Evolutionary conservation across 768 basidiomycete genomes (phyloP).

Genomic region (Leucosporidium yakuticum): DNA sequence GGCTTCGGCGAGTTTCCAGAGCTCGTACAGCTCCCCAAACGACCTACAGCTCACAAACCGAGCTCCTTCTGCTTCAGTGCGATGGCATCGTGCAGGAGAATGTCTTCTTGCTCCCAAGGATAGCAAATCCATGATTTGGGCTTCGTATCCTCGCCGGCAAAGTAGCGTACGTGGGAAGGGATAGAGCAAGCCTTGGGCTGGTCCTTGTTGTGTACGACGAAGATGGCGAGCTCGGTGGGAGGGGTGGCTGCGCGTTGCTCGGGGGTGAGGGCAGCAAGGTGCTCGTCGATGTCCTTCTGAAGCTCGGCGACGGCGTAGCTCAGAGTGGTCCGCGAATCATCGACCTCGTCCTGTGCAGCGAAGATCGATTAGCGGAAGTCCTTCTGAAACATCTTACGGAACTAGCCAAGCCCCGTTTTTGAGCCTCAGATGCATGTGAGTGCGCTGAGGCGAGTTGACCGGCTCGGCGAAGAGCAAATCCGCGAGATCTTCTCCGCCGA

Average conservation of each 20-base stretch:
- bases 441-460: too few relatives aligned
- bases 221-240: constrained; percentile 78
- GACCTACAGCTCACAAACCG: background rate
- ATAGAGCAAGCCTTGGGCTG: constrained; percentile 76
- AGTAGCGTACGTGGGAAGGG: constrained; percentile 65
- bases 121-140: constrained; percentile 46
- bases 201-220: constrained; percentile 90
- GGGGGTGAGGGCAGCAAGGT: constrained; percentile 33
- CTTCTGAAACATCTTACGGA: too few relatives aligned
- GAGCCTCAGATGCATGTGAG: too few relatives aligned
- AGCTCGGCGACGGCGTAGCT: constrained; percentile 90
- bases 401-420: too few relatives aligned
- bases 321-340: constrained; percentile 44
- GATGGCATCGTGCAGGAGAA: constrained; percentile 29
- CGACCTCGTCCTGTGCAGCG: constrained; percentile 44
- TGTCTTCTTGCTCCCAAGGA: constrained; percentile 42
- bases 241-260: constrained; percentile 52
- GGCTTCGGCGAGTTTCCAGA: too few relatives aligned
- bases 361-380: too few relatives aligned
- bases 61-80: constrained; percentile 16
- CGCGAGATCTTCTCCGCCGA: too few relatives aligned
- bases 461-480: too few relatives aligned
- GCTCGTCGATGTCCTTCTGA: constrained; percentile 65
- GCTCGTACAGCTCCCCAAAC: background rate
- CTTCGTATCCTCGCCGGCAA: constrained; percentile 61